Conservation (phyloP, 768 basidiomycete genomes). For the Russula virescens region DNA sequence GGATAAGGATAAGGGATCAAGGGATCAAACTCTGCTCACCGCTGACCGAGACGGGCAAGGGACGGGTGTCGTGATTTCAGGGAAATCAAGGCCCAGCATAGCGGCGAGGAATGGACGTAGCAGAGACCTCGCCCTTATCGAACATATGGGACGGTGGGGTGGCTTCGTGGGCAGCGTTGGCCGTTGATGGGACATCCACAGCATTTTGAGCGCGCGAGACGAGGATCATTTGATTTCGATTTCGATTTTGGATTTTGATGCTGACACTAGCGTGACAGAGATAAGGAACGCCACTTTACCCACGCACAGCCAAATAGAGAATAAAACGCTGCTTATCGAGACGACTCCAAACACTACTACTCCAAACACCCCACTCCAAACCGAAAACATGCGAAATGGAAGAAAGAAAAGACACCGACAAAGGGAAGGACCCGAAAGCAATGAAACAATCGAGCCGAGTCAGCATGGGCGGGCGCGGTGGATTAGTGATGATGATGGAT, state of each 20-base stretch:
- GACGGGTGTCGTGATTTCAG: neutral
- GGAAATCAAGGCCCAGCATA: constrained; percentile 2
- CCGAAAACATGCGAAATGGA: no score
- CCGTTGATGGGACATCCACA: neutral
- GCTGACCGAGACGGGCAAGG: neutral
- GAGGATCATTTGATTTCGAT: neutral
- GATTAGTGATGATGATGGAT: no score
- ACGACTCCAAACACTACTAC: neutral
- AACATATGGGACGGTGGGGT: neutral
- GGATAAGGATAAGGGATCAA: neutral
- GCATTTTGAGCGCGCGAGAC: neutral
- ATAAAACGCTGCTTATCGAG: neutral
- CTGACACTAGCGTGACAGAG: neutral
- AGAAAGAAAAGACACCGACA: neutral
- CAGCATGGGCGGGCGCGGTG: no score
- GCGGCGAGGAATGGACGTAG: neutral
- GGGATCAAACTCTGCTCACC: neutral
- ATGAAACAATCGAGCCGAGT: no score
- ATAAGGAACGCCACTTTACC: neutral
- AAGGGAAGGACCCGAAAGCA: no score
- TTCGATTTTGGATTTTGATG: neutral
- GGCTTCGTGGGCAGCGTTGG: neutral
- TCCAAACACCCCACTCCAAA: no score
- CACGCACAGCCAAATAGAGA: neutral
- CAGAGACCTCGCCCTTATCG: neutral